These are phyloP conservation scores for Vitis hybrid DNA, from an alignment of 177 flowering plant genomes.

Conservation along the genomic window DNA sequence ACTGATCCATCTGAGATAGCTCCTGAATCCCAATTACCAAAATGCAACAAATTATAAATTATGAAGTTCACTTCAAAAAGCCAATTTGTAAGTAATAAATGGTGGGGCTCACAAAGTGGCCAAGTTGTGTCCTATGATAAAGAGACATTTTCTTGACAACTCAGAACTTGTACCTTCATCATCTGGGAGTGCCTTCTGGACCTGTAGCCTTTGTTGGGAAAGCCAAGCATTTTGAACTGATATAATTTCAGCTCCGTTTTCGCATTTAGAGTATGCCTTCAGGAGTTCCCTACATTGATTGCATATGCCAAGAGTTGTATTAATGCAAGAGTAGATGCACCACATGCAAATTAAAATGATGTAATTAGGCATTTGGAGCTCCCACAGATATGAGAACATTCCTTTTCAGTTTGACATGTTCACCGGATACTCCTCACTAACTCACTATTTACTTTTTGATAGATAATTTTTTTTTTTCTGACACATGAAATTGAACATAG, in stretches of 20 bases:
- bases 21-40: no score
- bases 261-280: constrained; percentile 79
- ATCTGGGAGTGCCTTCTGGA: constrained; percentile 30
- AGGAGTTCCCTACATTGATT: constrained; percentile 66
- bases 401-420: neutral
- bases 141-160: constrained; percentile 4
- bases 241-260: constrained; percentile 74
- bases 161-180: constrained; percentile 37
- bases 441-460: neutral
- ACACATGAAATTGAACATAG: no score
- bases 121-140: neutral
- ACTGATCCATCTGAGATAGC: no score
- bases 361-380: neutral
- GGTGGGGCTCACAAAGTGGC: neutral
- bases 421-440: neutral
- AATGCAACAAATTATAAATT: no score
- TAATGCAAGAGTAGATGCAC: neutral
- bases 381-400: neutral
- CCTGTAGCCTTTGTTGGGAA: constrained; percentile 47
- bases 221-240: constrained; percentile 86
- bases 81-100: neutral
- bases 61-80: no score
- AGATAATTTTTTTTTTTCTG: neutral
- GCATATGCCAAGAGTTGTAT: neutral
- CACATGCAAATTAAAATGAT: neutral